Evolutionary conservation across 164 flowering plant species (phyloP).

Genomic region (Taxillus chinensis): DNA sequence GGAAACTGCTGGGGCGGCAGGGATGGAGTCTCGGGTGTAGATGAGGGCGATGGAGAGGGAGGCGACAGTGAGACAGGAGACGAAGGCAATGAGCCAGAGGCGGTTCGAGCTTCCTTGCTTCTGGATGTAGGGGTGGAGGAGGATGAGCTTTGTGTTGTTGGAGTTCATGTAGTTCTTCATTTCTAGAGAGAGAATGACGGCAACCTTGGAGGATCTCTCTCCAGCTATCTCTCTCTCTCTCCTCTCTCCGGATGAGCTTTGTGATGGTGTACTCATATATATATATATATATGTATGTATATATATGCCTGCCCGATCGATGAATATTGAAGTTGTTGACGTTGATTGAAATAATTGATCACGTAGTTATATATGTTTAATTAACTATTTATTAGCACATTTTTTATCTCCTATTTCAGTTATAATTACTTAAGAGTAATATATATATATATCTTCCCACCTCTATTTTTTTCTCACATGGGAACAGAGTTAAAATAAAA

Average conservation of each 20-base stretch:
- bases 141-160: constrained; percentile 53
- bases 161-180: constrained; percentile 10
- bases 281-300: too few relatives aligned
- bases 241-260: neutral
- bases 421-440: too few relatives aligned
- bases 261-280: too few relatives aligned
- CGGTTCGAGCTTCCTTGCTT: constrained; percentile 53
- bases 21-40: constrained; percentile 27
- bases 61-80: constrained; percentile 47
- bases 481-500: too few relatives aligned
- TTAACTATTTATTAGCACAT: too few relatives aligned
- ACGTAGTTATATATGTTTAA: too few relatives aligned
- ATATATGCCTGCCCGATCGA: too few relatives aligned
- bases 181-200: neutral
- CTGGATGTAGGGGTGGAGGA: constrained; percentile 65
- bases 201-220: neutral
- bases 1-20: constrained; percentile 9
- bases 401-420: too few relatives aligned
- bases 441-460: too few relatives aligned
- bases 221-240: neutral
- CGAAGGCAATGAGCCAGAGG: constrained; percentile 46
- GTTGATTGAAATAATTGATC: too few relatives aligned
- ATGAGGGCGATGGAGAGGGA: constrained; percentile 42
- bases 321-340: too few relatives aligned
- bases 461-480: too few relatives aligned